Base-by-base conservation (phyloP, 305 asterid species). In the Euphrasia arctica region DNA sequence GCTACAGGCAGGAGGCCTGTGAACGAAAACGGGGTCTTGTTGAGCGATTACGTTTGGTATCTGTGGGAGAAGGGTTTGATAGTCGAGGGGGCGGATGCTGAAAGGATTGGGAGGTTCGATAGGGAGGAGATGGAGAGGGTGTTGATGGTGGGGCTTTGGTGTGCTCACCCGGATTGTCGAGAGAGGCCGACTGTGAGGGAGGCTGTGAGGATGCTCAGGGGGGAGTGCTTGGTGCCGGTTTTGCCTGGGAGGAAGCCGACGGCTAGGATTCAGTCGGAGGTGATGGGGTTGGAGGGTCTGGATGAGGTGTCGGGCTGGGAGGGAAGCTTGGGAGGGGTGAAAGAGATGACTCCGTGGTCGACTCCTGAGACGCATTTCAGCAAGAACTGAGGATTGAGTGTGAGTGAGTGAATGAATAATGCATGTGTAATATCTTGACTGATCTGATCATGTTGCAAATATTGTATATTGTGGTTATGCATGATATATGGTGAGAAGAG, bases 341-440 rank as follows among this genome's bases (percentile, higher is more conserved):
- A 4, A 2, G 71, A 43, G 18, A 62, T n/a, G 25, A 69, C 82
- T 0, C 90, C 94, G 8, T 88, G 94, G 94, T 63, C 81, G 2
- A 83, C 95, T 4, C 95, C 94, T 8, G 70, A 62, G 66, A 78
- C 91, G 31, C 87, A 88, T 73, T 88, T 88, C 70, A 83, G 90
- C 78, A 73, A 34, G 82, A 48, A n/a, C 47, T 82, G 78, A 15
- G 11, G 18, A 48, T 13, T 48, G 27, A 25, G 52, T 48, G 3
- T 2, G 52, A 12, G 52, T 47, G 18, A 48, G 1, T 11, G n/a
- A 10, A 48, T 48, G 75, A 52, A 42, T 18, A 18, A 18, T 18
- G 22, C 22, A 18, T 18, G 22, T 18, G 58, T 52, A 3, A 54
- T 54, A 15, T 7, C 58, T 25, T 50, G 56, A 51, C 9, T 18